phyloP scores from a whole-genome alignment of 805 yeast species.

The Wickerhamiella australiensis region DNA sequence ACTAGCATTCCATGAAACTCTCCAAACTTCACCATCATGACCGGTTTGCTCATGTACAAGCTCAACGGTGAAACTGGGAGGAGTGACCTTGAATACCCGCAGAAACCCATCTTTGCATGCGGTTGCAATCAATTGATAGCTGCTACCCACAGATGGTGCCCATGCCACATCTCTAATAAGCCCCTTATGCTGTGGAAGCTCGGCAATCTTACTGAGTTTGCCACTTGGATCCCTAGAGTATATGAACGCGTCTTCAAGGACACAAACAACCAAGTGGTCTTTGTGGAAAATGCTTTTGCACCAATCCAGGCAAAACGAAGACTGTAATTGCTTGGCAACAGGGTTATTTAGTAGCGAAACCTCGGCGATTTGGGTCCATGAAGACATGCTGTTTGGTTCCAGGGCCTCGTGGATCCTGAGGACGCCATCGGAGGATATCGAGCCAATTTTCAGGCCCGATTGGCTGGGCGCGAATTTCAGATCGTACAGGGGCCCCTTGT shows the following conservation, averaged over 20 bases:
- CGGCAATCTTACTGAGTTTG: slow-evolving; percentile 37
- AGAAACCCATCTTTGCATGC: slow-evolving; percentile 93
- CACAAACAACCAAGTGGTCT: slow-evolving; percentile 74
- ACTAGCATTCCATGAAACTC: slow-evolving; percentile 87
- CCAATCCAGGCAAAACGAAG: slow-evolving; percentile 81
- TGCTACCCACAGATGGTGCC: slow-evolving; percentile 95
- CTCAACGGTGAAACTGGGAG: slow-evolving; percentile 36
- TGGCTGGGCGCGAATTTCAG: slow-evolving; percentile 83
- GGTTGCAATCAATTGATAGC: slow-evolving; percentile 79
- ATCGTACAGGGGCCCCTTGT: slow-evolving; percentile 79
- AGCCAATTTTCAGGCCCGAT: slow-evolving; percentile 66
- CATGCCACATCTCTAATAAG: slow-evolving; percentile 79
- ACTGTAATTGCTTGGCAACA: slow-evolving; percentile 70
- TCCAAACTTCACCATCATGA: slow-evolving; percentile 87
- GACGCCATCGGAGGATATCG: slow-evolving; percentile 82
- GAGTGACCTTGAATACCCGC: slow-evolving; percentile 58
- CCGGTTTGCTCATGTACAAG: slow-evolving; percentile 57
- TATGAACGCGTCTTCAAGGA: slow-evolving; percentile 77
- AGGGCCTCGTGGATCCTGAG: slow-evolving; percentile 75
- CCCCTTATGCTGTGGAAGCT: slow-evolving; percentile 74
- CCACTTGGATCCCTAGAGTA: slow-evolving; percentile 44
- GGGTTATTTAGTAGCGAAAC: slow-evolving; percentile 47
- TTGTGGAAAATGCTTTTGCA: slow-evolving; percentile 73
- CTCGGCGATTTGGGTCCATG: slow-evolving; percentile 71
- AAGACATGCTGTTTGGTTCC: slow-evolving; percentile 77